Evolutionary conservation across 208 protist species (phyloP).

Genomic region (Herpetomonas tarakana): DNA sequence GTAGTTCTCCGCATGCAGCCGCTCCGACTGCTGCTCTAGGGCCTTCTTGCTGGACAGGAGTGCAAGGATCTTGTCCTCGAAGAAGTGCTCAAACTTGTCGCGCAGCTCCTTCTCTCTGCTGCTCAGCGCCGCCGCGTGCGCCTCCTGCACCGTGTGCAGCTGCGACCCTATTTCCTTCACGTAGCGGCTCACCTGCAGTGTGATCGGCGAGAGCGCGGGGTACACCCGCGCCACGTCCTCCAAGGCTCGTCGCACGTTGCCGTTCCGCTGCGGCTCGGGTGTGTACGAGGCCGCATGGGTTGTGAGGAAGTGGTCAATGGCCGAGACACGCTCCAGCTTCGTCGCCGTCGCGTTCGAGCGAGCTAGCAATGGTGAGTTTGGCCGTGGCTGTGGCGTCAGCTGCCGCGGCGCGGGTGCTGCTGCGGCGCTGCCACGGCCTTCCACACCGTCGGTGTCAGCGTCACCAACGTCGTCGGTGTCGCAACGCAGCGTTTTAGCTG

Average conservation of each 20-base stretch:
- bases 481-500: too few species aligned
- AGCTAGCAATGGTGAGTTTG: background rate
- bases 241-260: conserved; percentile 25
- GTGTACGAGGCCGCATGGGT: conserved; percentile 27
- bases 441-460: too few species aligned
- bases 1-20: conserved; percentile 39
- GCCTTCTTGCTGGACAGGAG: conserved; percentile 48
- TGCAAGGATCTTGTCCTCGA: conserved; percentile 53
- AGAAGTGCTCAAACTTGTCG: conserved; percentile 55
- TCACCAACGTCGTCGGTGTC: too few species aligned
- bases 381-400: background rate
- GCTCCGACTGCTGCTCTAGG: conserved; percentile 20
- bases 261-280: conserved; percentile 27
- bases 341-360: background rate
- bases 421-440: too few species aligned
- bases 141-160: conserved; percentile 12
- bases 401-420: too few species aligned
- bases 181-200: conserved; percentile 33
- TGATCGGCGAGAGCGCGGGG: conserved; percentile 26
- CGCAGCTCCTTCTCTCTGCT: conserved; percentile 38
- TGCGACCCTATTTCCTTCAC: conserved; percentile 22
- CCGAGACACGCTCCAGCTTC: conserved; percentile 18
- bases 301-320: conserved; percentile 32
- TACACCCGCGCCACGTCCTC: conserved; percentile 34
- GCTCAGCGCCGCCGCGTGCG: conserved; percentile 28